These are phyloP conservation scores for Xylaria grammica DNA, from an alignment of 495 filamentous ascomycete species.

Conservation along the genomic window DNA sequence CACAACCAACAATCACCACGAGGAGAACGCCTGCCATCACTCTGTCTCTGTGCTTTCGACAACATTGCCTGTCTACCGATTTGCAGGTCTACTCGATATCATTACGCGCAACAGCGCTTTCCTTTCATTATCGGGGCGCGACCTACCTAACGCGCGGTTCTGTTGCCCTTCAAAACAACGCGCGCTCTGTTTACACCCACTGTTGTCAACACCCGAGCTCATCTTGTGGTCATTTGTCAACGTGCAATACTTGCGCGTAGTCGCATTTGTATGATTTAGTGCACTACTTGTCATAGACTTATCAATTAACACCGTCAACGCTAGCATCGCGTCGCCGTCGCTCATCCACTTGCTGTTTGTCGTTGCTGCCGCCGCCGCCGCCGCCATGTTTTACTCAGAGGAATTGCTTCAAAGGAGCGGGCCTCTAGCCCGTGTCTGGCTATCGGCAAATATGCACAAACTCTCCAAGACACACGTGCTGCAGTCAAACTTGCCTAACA, in stretches of 20 bases:
- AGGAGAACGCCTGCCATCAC: slow-evolving; percentile 1
- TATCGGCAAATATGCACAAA: slow-evolving; percentile 95
- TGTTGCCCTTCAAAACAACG: slow-evolving; percentile 23
- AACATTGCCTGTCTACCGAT: background rate
- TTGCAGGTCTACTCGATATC: background rate
- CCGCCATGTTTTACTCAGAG: slow-evolving; percentile 96
- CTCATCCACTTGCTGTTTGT: slow-evolving; percentile 42
- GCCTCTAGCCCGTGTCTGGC: slow-evolving; percentile 96
- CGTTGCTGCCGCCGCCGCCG: slow-evolving; percentile 52
- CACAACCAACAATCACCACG: slow-evolving; percentile 7
- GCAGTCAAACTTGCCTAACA: slow-evolving; percentile 89
- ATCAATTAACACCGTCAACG: slow-evolving; percentile 4
- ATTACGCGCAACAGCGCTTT: slow-evolving; percentile 19
- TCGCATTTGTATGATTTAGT: slow-evolving; percentile 5
- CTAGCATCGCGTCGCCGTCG: slow-evolving; percentile 31
- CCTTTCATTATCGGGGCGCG: slow-evolving; percentile 15
- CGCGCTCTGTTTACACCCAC: slow-evolving; percentile 21
- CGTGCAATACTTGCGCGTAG: background rate
- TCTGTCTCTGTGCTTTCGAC: background rate
- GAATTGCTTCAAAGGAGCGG: slow-evolving; percentile 94
- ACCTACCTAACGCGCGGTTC: slow-evolving; percentile 23
- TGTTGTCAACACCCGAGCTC: background rate
- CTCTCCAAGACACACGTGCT: slow-evolving; percentile 93
- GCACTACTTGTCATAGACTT: slow-evolving; percentile 9
- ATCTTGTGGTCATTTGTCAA: background rate